Evolutionary conservation across 2,329 filamentous ascomycete genomes (phyloP), one percentile per base, ranked within the genome.

Genomic region (Phialophora tarda): DNA sequence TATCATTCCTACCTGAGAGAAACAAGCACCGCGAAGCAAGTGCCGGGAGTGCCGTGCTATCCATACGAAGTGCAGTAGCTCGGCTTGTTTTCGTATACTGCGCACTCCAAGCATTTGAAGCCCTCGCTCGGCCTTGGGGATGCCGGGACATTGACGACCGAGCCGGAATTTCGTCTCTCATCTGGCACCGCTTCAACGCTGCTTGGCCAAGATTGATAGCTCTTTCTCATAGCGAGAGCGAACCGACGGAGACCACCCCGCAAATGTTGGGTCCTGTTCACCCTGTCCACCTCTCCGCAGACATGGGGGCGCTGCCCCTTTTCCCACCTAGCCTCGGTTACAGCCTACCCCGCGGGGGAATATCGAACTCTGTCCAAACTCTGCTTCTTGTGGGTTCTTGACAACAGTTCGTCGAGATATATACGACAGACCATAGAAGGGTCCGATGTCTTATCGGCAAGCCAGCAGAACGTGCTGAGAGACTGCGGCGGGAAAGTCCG

Each of bases 241-340:
- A n/a, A 11, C 17, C 17, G 17, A n/a, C 17, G 38, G 38, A 44
- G 38, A 44, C 38, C 38, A 32, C 53, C 53, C 28, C 53, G 53
- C 53, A 56, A 21, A 21, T 44, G n/a, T 38, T 24, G 11, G 8
- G n/a, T 30, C 23, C 21, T 26, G 48, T 44, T 7, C 17, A 26
- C 48, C 23, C 24, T 51, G 23, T 51, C 53, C 26, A 17, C 30
- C 26, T 21, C 11, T 28, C 57, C 57, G 14, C 57, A 61, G 51
- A 54, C n/a, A 61, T 61, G 59, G 59, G 59, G 59, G 59, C 53
- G 23, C n/a, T 38, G 48, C 48, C 59, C 47, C 59, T 54, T 53
- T 53, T 61, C 47, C 59, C 59, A 61, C 47, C 59, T n/a, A 61
- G 59, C 59, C 59, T 61, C 59, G 59, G 59, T 61, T 53, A 41